Evolutionary conservation across 441 rosid genomes (phyloP).

Genomic region (Adansonia madagascariensis): DNA sequence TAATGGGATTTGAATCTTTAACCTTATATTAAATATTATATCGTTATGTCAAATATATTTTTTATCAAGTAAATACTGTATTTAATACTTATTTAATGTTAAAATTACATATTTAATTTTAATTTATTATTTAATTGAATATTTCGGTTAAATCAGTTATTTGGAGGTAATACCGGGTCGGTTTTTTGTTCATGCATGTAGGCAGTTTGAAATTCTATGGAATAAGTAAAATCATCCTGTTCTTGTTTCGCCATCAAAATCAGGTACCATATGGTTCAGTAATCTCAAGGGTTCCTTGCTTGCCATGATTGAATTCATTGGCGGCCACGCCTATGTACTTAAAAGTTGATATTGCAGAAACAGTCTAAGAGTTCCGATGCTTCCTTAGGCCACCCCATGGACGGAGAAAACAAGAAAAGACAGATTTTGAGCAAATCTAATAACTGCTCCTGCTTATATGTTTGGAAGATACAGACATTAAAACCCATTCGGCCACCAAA

Average conservation of each 20-base stretch:
- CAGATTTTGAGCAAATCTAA: background rate
- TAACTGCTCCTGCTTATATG: background rate
- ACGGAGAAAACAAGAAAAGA: background rate
- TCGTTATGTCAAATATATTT: no score
- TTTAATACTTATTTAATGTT: no score
- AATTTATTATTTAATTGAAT: no score
- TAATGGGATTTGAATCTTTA: no score
- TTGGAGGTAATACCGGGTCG: no score
- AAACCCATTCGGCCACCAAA: background rate
- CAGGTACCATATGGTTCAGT: background rate
- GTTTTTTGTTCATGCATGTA: no score
- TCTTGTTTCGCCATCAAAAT: constrained; percentile 6
- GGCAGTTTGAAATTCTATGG: background rate
- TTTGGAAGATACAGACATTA: background rate
- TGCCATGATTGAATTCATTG: background rate
- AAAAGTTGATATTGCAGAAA: background rate
- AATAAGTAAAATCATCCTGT: background rate
- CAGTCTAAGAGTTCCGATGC: background rate
- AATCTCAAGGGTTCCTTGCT: background rate
- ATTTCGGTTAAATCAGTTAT: no score
- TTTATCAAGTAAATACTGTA: no score
- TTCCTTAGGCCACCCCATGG: background rate
- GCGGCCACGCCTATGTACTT: background rate
- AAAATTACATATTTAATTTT: no score
- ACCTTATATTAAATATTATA: no score